A percentile compares a stretch with the other conserved stretches of the same genome.
These are phyloP conservation scores for Globisporangium echinulatum DNA, from an alignment of 352 stramenopile genomes.

Conservation along the genomic window DNA sequence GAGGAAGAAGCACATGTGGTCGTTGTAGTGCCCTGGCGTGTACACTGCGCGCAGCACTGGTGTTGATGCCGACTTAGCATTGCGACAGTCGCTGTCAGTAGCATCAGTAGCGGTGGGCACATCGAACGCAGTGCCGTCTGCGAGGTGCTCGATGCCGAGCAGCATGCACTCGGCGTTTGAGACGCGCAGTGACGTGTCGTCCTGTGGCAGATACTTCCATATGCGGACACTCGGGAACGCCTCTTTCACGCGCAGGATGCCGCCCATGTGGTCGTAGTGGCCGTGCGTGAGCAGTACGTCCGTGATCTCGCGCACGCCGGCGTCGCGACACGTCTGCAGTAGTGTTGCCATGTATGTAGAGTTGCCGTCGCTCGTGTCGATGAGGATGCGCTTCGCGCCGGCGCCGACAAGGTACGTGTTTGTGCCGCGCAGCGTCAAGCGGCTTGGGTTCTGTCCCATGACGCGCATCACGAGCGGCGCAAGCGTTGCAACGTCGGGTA, in stretches of 20 bases:
- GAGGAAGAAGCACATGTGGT: conserved; percentile 81
- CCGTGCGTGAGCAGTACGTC: conserved; percentile 86
- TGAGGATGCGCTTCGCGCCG: conserved; percentile 48
- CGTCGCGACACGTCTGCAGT: conserved; percentile 25
- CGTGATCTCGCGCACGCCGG: conserved; percentile 47
- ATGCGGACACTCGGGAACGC: conserved; percentile 47
- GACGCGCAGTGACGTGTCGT: conserved; percentile 32
- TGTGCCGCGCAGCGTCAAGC: conserved; percentile 86
- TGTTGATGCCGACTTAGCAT: neutral
- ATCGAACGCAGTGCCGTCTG: conserved; percentile 34
- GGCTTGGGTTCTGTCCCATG: conserved; percentile 78
- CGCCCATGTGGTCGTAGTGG: conserved; percentile 87
- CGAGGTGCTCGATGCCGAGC: conserved; percentile 34
- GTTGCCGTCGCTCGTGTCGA: conserved; percentile 81
- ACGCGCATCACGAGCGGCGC: conserved; percentile 57
- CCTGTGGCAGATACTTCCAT: conserved; percentile 60
- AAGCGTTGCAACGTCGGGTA: conserved; percentile 38
- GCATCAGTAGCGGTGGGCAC: conserved; percentile 9
- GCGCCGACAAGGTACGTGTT: conserved; percentile 89
- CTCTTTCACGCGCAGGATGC: conserved; percentile 49
- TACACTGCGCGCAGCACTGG: conserved; percentile 46
- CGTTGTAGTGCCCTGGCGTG: conserved; percentile 80
- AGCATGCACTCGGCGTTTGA: conserved; percentile 40
- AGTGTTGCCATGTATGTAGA: conserved; percentile 37
- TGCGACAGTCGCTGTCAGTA: neutral